These are phyloP conservation scores for Curvularia verruculosa DNA, from an alignment of 2,329 filamentous ascomycete genomes.

Conservation along the genomic window DNA sequence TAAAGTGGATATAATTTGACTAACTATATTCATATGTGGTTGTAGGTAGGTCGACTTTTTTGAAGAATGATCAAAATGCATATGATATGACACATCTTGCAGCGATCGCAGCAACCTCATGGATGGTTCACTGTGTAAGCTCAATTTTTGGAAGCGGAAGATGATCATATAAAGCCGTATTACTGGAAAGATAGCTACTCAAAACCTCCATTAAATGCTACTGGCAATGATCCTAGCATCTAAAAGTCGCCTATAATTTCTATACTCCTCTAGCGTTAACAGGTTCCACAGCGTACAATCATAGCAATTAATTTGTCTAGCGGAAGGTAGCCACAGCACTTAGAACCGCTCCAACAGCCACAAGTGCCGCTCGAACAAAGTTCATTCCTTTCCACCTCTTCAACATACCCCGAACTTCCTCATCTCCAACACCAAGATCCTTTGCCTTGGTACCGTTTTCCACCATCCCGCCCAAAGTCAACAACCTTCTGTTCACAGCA, in stretches of 20 bases:
- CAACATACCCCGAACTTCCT: conserved; percentile 4
- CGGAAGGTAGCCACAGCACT: conserved; percentile 3
- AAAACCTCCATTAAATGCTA: no score
- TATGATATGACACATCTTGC: no score
- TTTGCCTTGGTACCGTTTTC: conserved; percentile 8
- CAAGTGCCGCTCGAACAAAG: conserved; percentile 4
- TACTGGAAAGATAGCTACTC: no score
- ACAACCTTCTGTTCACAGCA: conserved; percentile 2
- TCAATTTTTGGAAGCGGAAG: no score
- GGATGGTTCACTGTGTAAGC: no score
- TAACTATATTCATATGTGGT: no score
- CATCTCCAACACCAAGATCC: neutral
- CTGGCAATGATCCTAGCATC: neutral
- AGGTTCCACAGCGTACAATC: neutral
- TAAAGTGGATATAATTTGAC: no score
- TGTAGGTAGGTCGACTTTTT: no score
- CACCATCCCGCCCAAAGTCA: neutral
- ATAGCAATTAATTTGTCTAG: neutral
- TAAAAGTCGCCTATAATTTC: neutral
- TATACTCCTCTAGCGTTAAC: neutral
- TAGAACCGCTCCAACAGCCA: neutral
- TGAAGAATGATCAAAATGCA: no score
- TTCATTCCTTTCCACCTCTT: conserved; percentile 9
- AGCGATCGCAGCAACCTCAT: no score
- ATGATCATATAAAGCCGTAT: no score